phyloP scores from a whole-genome alignment of 148 eudicot genomes.

The Vaccinium corymbosum region DNA sequence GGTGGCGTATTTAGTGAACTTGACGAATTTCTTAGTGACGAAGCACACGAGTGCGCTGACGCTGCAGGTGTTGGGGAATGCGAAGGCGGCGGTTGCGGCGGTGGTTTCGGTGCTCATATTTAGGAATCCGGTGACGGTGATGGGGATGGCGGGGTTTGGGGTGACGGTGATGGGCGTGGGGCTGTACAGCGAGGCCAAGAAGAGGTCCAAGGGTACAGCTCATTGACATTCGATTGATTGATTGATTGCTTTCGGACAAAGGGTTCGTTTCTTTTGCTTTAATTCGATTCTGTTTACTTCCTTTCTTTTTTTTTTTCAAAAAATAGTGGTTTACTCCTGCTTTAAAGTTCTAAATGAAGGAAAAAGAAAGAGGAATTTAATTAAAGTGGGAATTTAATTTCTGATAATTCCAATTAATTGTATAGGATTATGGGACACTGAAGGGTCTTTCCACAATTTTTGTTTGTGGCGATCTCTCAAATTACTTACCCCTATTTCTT shows the following conservation, averaged over 20 bases:
- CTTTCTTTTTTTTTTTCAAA: neutral
- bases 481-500: slow-evolving; percentile 12
- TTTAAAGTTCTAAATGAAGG: neutral
- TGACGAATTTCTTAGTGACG: slow-evolving; percentile 82
- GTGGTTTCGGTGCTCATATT: slow-evolving; percentile 84
- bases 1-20: slow-evolving; percentile 74
- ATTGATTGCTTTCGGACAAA: neutral
- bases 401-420: slow-evolving; percentile 20
- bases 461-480: slow-evolving; percentile 18
- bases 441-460: slow-evolving; percentile 16
- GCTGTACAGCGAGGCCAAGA: slow-evolving; percentile 84
- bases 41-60: slow-evolving; percentile 88
- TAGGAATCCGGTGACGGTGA: slow-evolving; percentile 84
- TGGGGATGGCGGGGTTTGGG: slow-evolving; percentile 81
- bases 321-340: neutral
- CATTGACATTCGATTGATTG: slow-evolving; percentile 37
- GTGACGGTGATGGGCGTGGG: slow-evolving; percentile 80
- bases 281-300: slow-evolving; percentile 10
- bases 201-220: slow-evolving; percentile 58
- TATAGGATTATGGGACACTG: slow-evolving; percentile 23
- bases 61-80: slow-evolving; percentile 82
- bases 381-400: neutral
- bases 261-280: slow-evolving; percentile 24
- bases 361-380: slow-evolving; percentile 1
- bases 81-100: slow-evolving; percentile 89